Conservation (phyloP, 2,329 filamentous ascomycete species). For the Aureobasidium subglaciale region DNA sequence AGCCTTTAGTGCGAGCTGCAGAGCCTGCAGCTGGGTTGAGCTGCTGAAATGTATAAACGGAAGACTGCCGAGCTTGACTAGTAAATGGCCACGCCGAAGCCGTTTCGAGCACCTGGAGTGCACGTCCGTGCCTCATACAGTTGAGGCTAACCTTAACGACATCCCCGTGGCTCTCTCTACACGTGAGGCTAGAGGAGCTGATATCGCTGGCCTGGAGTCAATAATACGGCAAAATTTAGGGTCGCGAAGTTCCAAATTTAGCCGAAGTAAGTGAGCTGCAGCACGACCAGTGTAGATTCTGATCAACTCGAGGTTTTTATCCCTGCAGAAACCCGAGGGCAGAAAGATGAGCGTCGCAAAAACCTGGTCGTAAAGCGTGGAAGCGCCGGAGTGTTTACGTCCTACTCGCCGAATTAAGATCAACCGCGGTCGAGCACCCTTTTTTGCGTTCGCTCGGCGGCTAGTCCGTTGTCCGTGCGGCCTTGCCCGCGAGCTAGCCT, state of each 20-base stretch:
- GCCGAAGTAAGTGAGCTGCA: background rate
- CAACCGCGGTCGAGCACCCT: background rate
- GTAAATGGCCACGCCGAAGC: background rate
- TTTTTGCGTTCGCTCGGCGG: conserved; percentile 5
- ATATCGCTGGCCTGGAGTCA: conserved; percentile 1
- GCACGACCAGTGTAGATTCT: background rate
- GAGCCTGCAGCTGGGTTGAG: conserved; percentile 6
- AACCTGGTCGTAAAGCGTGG: background rate
- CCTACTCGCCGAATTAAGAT: background rate
- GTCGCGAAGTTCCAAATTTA: background rate
- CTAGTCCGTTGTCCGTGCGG: conserved; percentile 8
- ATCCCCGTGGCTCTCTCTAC: background rate
- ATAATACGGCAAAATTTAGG: conserved; percentile 1
- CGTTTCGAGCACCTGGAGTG: background rate
- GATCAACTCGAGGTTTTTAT: background rate
- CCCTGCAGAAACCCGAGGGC: background rate
- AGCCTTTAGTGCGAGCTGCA: conserved; percentile 3
- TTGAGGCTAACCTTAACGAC: conserved; percentile 3
- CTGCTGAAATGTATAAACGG: background rate
- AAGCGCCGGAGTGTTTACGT: background rate
- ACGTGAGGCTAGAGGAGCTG: background rate
- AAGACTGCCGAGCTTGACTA: background rate
- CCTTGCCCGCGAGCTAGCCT: background rate
- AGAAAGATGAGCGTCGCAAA: background rate
- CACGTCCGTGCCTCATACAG: conserved; percentile 1